Evolutionary conservation across 768 basidiomycete species (phyloP).

Genomic region (Boletus rufocinnamomeus): DNA sequence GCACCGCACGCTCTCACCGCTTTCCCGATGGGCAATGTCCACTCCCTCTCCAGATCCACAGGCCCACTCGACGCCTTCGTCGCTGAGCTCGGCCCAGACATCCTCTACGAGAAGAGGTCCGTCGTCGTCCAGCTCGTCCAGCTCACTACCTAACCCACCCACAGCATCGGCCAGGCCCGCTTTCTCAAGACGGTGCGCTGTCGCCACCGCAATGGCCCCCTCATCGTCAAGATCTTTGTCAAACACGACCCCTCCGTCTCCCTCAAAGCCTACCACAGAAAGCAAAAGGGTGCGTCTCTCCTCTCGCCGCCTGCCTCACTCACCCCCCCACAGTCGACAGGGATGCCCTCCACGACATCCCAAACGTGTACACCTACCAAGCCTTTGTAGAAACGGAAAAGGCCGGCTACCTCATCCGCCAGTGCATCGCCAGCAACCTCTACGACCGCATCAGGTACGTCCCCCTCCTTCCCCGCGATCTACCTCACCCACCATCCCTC

Average conservation of each 20-base stretch:
- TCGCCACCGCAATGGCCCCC: slow-evolving; percentile 75
- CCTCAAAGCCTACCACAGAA: slow-evolving; percentile 68
- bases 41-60: slow-evolving; percentile 69
- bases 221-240: slow-evolving; percentile 94
- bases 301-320: background rate
- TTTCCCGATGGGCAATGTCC: slow-evolving; percentile 70
- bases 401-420: slow-evolving; percentile 92
- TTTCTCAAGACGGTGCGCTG: slow-evolving; percentile 83
- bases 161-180: slow-evolving; percentile 34
- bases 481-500: background rate
- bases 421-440: slow-evolving; percentile 92
- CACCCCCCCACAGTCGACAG: slow-evolving; percentile 63
- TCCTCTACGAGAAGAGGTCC: slow-evolving; percentile 91
- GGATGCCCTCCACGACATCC: slow-evolving; percentile 79
- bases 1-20: slow-evolving; percentile 2
- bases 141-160: background rate
- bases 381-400: slow-evolving; percentile 92
- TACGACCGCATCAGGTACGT: slow-evolving; percentile 96
- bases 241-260: slow-evolving; percentile 89
- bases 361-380: slow-evolving; percentile 89
- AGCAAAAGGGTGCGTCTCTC: slow-evolving; percentile 65
- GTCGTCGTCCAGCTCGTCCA: slow-evolving; percentile 9
- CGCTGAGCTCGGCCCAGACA: slow-evolving; percentile 81
- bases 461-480: background rate
- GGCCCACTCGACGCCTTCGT: slow-evolving; percentile 91